Evolutionary conservation across 805 yeast genomes (phyloP).

Genomic region (Candida taoyuanica): DNA sequence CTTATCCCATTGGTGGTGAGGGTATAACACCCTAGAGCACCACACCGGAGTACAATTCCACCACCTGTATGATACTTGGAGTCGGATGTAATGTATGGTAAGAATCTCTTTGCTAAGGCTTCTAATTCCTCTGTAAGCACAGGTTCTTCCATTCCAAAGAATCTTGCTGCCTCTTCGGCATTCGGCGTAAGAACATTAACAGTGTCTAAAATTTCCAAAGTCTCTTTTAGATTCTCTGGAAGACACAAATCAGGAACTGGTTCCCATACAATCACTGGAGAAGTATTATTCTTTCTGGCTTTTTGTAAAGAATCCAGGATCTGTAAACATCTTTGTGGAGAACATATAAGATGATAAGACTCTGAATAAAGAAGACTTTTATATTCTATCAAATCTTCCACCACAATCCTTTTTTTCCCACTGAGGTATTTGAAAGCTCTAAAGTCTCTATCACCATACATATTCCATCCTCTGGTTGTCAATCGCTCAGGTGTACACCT

Average conservation of each 20-base stretch:
- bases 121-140: slow-evolving; percentile 36
- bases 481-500: slow-evolving; percentile 47
- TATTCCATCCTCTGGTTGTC: slow-evolving; percentile 82
- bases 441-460: slow-evolving; percentile 58
- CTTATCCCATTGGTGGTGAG: slow-evolving; percentile 27
- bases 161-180: slow-evolving; percentile 72
- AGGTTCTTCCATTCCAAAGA: slow-evolving; percentile 48
- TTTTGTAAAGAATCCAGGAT: slow-evolving; percentile 35
- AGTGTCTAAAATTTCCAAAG: slow-evolving; percentile 34
- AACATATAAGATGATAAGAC: slow-evolving; percentile 70
- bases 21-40: slow-evolving; percentile 62
- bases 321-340: slow-evolving; percentile 54
- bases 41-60: slow-evolving; percentile 70
- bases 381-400: slow-evolving; percentile 45
- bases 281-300: slow-evolving; percentile 6
- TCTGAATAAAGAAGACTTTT: slow-evolving; percentile 35
- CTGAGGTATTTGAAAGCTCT: slow-evolving; percentile 58
- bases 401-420: slow-evolving; percentile 55
- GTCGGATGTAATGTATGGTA: slow-evolving; percentile 35
- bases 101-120: slow-evolving; percentile 37
- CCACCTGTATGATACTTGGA: slow-evolving; percentile 30
- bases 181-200: slow-evolving; percentile 77
- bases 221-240: slow-evolving; percentile 41
- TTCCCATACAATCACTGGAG: slow-evolving; percentile 67
- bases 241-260: slow-evolving; percentile 78